A percentile compares a stretch with the other conserved stretches of the same genome.
Conservation (phyloP, 768 basidiomycete genomes). For the Hypholoma fasciculare region DNA sequence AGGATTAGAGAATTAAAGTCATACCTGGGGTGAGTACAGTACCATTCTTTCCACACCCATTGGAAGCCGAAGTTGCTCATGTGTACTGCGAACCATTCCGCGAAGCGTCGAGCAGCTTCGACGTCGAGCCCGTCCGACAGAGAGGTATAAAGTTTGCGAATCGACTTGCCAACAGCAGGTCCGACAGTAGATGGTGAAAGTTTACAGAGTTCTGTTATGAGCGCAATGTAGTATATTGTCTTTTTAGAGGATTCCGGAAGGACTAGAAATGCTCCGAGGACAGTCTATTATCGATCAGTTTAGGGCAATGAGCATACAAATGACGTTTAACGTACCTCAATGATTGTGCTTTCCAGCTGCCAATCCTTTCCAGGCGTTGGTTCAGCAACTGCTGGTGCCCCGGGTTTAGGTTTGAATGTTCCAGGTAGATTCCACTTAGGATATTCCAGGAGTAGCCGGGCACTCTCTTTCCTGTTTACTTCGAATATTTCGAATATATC, state of each 20-base stretch:
- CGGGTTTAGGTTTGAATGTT: conserved; percentile 82
- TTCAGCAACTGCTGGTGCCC: conserved; percentile 50
- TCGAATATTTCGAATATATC: conserved; percentile 91
- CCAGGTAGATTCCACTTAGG: conserved; percentile 82
- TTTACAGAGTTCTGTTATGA: conserved; percentile 94
- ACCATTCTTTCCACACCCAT: conserved; percentile 99
- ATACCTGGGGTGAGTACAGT: not conserved
- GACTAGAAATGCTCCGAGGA: conserved; percentile 72
- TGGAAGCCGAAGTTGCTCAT: conserved; percentile 98
- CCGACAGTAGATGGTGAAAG: conserved; percentile 91
- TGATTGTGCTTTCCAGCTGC: conserved; percentile 86
- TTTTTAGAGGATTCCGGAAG: conserved; percentile 79
- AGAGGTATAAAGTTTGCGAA: conserved; percentile 77
- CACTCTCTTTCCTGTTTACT: conserved; percentile 94
- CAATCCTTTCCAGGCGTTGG: conserved; percentile 68
- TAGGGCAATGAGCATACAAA: not conserved
- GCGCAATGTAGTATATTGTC: conserved; percentile 80
- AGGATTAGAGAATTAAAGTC: no score
- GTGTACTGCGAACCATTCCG: conserved; percentile 95
- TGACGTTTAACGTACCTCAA: conserved; percentile 58
- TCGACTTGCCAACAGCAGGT: conserved; percentile 94
- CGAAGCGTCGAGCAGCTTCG: conserved; percentile 77
- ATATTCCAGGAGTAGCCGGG: conserved; percentile 81
- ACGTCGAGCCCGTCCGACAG: conserved; percentile 89
- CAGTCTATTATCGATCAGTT: conserved; percentile 42